These are phyloP conservation scores for Jasminum sambac DNA, from an alignment of 257 asterid species.

Conservation along the genomic window DNA sequence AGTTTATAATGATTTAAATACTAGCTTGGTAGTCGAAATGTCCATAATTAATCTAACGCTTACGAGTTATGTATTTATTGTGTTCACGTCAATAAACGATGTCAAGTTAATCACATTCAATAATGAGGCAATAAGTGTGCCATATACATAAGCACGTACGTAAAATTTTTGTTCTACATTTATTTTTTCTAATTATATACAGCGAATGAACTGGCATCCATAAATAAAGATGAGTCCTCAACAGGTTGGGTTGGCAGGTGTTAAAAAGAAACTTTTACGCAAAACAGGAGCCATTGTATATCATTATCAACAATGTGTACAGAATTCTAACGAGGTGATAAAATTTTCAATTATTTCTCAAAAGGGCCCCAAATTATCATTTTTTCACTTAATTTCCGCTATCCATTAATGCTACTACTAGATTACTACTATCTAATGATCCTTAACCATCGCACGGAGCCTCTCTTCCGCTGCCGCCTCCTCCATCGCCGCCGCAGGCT, in stretches of 20 bases:
- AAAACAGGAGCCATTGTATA: background rate
- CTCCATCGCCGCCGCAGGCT: constrained; percentile 51
- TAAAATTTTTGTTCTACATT: no score
- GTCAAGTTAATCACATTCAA: no score
- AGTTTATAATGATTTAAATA: no score
- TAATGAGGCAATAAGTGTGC: no score
- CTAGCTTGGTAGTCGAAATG: no score
- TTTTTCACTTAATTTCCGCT: no score
- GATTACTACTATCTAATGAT: background rate
- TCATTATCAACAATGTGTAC: background rate
- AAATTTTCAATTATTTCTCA: background rate
- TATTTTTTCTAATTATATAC: no score
- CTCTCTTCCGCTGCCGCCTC: constrained; percentile 17
- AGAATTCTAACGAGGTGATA: background rate
- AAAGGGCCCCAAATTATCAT: background rate
- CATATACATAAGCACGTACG: no score
- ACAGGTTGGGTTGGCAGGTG: background rate
- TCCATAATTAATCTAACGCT: no score
- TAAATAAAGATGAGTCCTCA: background rate
- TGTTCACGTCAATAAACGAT: no score
- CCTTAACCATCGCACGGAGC: background rate
- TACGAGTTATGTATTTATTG: no score
- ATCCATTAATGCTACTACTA: background rate
- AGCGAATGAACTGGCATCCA: no score
- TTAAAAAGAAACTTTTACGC: background rate